phyloP scores from a whole-genome alignment of 345 rosid species.

The Salix exigua region DNA sequence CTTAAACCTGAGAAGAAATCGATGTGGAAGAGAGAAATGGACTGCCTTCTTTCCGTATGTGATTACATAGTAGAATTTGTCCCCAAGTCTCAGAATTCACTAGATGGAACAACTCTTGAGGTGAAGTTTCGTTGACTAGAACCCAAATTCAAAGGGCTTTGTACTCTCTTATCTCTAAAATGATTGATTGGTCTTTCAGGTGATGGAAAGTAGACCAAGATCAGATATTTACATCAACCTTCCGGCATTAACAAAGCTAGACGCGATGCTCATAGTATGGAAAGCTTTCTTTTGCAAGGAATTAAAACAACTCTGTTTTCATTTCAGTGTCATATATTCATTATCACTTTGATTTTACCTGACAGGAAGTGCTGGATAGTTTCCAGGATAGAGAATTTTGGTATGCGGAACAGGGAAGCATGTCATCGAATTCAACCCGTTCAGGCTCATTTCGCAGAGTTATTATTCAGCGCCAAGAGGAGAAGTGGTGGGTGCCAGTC shows the following conservation, averaged over 20 bases:
- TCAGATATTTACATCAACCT: conserved; percentile 76
- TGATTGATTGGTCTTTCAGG: conserved; percentile 33
- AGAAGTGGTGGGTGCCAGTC: conserved; percentile 98
- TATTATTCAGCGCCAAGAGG: conserved; percentile 67
- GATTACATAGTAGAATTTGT: conserved; percentile 72
- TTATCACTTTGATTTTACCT: not conserved
- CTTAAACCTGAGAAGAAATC: conserved; percentile 71
- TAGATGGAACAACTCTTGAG: conserved; percentile 62
- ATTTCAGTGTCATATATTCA: not conserved
- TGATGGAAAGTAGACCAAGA: conserved; percentile 68
- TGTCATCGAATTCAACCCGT: conserved; percentile 60
- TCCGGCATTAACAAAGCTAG: conserved; percentile 83
- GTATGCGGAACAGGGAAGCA: conserved; percentile 87
- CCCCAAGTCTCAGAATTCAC: conserved; percentile 55
- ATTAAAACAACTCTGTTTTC: not conserved
- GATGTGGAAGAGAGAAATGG: conserved; percentile 92
- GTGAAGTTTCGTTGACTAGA: conserved; percentile 26
- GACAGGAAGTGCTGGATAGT: conserved; percentile 82
- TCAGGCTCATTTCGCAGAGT: conserved; percentile 73
- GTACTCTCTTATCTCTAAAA: not conserved
- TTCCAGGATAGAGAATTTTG: conserved; percentile 79
- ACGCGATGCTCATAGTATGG: conserved; percentile 78
- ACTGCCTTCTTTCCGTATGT: conserved; percentile 77
- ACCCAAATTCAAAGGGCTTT: not conserved
- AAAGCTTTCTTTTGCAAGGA: not conserved